Base-by-base conservation (phyloP, 1,284 basidiomycete genomes). In the Moniliophthora roreri region DNA sequence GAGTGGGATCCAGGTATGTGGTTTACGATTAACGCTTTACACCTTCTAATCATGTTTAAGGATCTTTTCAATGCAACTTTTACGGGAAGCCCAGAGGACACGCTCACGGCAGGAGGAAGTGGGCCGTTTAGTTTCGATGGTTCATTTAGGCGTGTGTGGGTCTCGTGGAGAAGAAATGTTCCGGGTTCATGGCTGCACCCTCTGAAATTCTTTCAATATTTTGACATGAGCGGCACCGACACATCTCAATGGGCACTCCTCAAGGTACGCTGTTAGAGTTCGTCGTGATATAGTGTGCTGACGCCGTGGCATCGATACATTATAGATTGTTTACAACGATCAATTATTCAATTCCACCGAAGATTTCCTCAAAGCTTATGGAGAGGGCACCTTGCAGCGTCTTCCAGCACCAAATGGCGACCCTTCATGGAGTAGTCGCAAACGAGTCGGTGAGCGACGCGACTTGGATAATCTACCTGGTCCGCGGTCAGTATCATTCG, bases 401-500 rank as follows among this genome's bases (percentile, higher is more conserved):
- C 62, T 69, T 24, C 28, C 28, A 32, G 66, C 68, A 0, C 69
- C 69, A 16, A 69, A 70, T 0, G 62, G 60, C 41, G 61, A 54
- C 52, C 67, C 58, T 51, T 66, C 70, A 0, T 85, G 82, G 83
- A 72, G 75, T 11, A 69, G 74, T 16, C 67, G 82, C 37, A 73
- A 71, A 50, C 73, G 77, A 3, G 62, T 63, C 1, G 71, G 73
- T 0, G 41, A 60, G 0, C 66, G 64, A 42, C 72, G 81, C 26
- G 82, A 86, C 59, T 70, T 87, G 13, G 85, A 87, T 58, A 69
- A 84, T 52, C 75, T 82, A 23, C 79, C 83, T 2, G 83, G 84
- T 7, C 85, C 85, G 21, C 76, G 82, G 39, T 74, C 74, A 0
- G 79, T 87, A 1, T 77, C 77, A 3, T 82, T 84, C 59, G 79